These are phyloP conservation scores for Aleurites moluccanus DNA, from an alignment of 441 rosid genomes.

Conservation along the genomic window DNA sequence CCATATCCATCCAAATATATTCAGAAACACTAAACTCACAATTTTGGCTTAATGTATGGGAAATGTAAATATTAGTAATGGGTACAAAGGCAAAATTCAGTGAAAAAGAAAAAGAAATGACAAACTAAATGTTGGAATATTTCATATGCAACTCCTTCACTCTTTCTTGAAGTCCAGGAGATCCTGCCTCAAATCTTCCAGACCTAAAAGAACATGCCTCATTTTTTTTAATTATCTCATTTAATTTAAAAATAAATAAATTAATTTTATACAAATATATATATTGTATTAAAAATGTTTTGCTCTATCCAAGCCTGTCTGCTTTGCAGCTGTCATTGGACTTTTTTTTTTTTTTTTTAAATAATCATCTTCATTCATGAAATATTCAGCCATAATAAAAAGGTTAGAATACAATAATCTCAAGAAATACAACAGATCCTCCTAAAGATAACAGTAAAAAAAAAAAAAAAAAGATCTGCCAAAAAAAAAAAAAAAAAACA, in stretches of 20 bases:
- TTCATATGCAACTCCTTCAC: conserved; percentile 31
- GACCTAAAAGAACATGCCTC: conserved; percentile 47
- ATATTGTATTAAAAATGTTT: neutral
- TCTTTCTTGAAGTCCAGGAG: conserved; percentile 33
- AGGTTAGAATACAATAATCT: no score
- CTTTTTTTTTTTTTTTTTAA: no score
- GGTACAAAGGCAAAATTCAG: conserved; percentile 30
- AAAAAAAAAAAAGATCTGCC: no score
- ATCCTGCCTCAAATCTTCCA: conserved; percentile 53
- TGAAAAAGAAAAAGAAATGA: conserved; percentile 31
- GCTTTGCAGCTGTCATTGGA: conserved; percentile 55
- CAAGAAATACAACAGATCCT: no score
- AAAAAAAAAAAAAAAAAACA: no score
- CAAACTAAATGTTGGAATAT: conserved; percentile 38
- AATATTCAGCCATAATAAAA: no score
- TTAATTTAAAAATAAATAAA: neutral
- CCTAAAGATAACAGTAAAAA: no score
- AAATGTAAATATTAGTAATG: conserved; percentile 30
- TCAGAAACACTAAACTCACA: conserved; percentile 5
- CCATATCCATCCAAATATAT: no score
- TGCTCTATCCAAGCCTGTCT: conserved; percentile 44
- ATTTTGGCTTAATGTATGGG: conserved; percentile 15
- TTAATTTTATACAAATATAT: neutral
- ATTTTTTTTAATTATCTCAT: conserved; percentile 33
- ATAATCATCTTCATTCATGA: no score